A percentile compares a stretch with the other conserved stretches of the same genome.
Evolutionary conservation across 1,284 basidiomycete genomes (phyloP).

Genomic region (Gymnopus androsaceus): DNA sequence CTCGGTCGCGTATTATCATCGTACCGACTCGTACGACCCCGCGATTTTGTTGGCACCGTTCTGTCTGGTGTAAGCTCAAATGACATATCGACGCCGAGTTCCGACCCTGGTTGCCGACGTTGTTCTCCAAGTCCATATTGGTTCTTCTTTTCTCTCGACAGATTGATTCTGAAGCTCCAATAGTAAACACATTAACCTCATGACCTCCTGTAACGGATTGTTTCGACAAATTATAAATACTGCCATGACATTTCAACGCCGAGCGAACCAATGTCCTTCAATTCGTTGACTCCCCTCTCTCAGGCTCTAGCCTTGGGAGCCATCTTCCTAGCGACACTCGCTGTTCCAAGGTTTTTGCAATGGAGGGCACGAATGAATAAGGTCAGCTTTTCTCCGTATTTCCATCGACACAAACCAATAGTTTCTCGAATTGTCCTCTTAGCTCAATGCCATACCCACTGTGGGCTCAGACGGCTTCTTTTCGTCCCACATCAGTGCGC

Average conservation of each 20-base stretch:
- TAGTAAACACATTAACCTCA: too few relatives aligned
- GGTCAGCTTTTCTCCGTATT: neutral
- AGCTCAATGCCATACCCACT: constrained; percentile 16
- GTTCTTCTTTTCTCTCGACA: too few relatives aligned
- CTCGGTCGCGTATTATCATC: too few relatives aligned
- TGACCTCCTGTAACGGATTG: too few relatives aligned
- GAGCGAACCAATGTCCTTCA: neutral
- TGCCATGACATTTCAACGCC: neutral
- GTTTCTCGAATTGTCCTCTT: too few relatives aligned
- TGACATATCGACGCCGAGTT: too few relatives aligned
- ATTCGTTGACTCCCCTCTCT: neutral
- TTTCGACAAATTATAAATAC: constrained; percentile 6
- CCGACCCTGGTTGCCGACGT: too few relatives aligned
- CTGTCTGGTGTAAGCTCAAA: too few relatives aligned
- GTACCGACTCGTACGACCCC: too few relatives aligned
- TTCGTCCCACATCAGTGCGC: constrained; percentile 10
- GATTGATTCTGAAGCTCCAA: too few relatives aligned
- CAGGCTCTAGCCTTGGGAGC: constrained; percentile 1
- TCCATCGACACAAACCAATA: neutral
- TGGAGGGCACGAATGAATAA: constrained; percentile 5
- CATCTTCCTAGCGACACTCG: neutral
- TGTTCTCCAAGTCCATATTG: too few relatives aligned
- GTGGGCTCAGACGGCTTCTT: constrained; percentile 11
- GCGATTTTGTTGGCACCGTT: too few relatives aligned
- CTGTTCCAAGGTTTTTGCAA: neutral